phyloP scores from a whole-genome alignment of 1,284 basidiomycete species.

The Malassezia vespertilionis region DNA sequence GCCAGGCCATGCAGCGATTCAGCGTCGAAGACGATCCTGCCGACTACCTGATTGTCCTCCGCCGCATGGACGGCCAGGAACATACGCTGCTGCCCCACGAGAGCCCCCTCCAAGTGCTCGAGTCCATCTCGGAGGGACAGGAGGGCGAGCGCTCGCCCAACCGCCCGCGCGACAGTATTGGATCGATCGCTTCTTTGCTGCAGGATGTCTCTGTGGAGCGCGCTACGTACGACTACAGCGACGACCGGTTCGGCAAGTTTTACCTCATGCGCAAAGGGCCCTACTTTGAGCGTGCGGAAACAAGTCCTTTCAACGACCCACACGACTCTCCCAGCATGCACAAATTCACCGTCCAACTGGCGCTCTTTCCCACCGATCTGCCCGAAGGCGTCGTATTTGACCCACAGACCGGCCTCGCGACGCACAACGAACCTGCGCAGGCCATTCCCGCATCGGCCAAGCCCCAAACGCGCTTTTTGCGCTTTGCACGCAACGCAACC shows the following conservation, averaged over 20 bases:
- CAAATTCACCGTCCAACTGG: constrained; percentile 71
- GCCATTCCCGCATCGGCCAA: not conserved
- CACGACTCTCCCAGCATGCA: constrained; percentile 38
- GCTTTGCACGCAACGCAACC: constrained; percentile 78
- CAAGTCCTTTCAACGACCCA: not conserved
- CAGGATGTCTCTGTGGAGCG: constrained; percentile 84
- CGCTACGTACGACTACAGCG: constrained; percentile 83
- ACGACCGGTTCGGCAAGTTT: constrained; percentile 91
- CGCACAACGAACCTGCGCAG: constrained; percentile 45
- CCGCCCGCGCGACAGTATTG: constrained; percentile 55
- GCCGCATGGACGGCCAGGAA: constrained; percentile 72
- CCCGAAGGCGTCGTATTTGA: constrained; percentile 90
- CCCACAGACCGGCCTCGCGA: constrained; percentile 74
- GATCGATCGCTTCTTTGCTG: constrained; percentile 78
- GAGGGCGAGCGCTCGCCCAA: constrained; percentile 18
- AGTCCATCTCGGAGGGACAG: constrained; percentile 59
- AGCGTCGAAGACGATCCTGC: constrained; percentile 53
- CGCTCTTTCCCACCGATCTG: constrained; percentile 76
- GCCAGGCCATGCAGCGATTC: constrained; percentile 88
- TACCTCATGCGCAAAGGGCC: constrained; percentile 59
- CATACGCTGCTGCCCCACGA: constrained; percentile 62
- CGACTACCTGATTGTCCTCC: constrained; percentile 74
- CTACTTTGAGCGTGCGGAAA: not conserved
- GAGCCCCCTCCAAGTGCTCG: constrained; percentile 74
- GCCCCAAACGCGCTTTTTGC: constrained; percentile 26